Conservation (phyloP, 352 stramenopile genomes). For the Bremia lactucae region DNA sequence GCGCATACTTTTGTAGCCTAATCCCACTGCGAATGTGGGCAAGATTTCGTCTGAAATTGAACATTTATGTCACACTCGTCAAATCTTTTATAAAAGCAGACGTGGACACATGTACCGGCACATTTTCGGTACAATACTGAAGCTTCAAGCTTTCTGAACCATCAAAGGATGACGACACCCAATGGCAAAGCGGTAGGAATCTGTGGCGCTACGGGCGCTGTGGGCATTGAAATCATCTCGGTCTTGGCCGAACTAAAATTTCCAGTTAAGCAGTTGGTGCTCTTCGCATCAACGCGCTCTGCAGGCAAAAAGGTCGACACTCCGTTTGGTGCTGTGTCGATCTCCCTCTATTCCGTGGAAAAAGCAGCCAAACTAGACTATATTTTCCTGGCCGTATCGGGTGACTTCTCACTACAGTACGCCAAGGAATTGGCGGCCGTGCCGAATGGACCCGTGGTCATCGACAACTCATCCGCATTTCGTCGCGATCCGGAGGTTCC, state of each 20-base stretch:
- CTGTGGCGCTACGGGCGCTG: slow-evolving; percentile 86
- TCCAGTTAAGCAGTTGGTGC: slow-evolving; percentile 85
- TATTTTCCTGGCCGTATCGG: slow-evolving; percentile 94
- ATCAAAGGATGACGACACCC: slow-evolving; percentile 51
- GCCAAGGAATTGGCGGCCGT: slow-evolving; percentile 83
- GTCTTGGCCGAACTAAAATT: slow-evolving; percentile 84
- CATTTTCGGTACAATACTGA: too few relatives aligned
- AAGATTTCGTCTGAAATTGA: too few relatives aligned
- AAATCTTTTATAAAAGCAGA: too few relatives aligned
- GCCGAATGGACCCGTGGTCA: slow-evolving; percentile 87
- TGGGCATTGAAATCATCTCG: slow-evolving; percentile 94
- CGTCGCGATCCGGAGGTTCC: slow-evolving; percentile 86
- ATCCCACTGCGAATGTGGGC: too few relatives aligned
- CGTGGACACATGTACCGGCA: too few relatives aligned
- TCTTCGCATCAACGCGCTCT: slow-evolving; percentile 92
- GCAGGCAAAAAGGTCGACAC: slow-evolving; percentile 86
- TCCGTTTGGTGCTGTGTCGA: slow-evolving; percentile 87
- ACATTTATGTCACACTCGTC: too few relatives aligned
- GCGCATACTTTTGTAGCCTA: too few relatives aligned
- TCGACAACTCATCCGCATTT: slow-evolving; percentile 98
- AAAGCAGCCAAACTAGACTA: slow-evolving; percentile 90
- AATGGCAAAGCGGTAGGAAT: slow-evolving; percentile 67
- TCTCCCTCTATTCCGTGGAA: slow-evolving; percentile 93
- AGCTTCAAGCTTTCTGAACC: neutral
- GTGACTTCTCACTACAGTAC: slow-evolving; percentile 95